Percentiles rank a stretch among this genome's conserved stretches.
These are phyloP conservation scores for Stachybotrys elegans DNA, from an alignment of 2,329 filamentous ascomycete species.

Conservation along the genomic window DNA sequence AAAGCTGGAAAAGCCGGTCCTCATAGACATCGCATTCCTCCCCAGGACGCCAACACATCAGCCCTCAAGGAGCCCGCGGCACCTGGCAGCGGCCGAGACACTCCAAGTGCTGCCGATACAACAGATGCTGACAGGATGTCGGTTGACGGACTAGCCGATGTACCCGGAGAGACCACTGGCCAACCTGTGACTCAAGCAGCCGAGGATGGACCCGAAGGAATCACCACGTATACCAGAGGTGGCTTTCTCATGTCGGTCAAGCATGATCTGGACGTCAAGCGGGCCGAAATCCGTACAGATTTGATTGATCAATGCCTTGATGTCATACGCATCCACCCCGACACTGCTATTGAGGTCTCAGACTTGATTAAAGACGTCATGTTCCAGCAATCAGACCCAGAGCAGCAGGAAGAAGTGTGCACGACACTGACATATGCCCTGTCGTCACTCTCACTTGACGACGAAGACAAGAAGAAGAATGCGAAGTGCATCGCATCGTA, in stretches of 20 bases:
- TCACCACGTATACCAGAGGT: too few relatives aligned
- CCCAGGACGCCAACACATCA: slow-evolving; percentile 45
- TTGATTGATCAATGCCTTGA: slow-evolving; percentile 88
- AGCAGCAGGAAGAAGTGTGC: slow-evolving; percentile 66
- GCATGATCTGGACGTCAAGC: slow-evolving; percentile 74
- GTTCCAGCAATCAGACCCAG: slow-evolving; percentile 50
- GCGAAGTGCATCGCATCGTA: slow-evolving; percentile 71
- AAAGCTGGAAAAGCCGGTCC: slow-evolving; percentile 50
- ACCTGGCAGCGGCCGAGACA: slow-evolving; percentile 15
- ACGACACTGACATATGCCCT: slow-evolving; percentile 80
- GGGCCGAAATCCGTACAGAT: slow-evolving; percentile 65
- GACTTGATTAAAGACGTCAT: slow-evolving; percentile 77
- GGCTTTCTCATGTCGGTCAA: too few relatives aligned
- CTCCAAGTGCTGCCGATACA: slow-evolving; percentile 14
- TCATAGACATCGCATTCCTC: slow-evolving; percentile 64
- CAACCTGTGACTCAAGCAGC: slow-evolving; percentile 20
- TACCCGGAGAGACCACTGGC: slow-evolving; percentile 21
- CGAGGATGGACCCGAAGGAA: background rate
- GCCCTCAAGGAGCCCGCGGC: slow-evolving; percentile 20
- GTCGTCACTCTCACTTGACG: slow-evolving; percentile 59
- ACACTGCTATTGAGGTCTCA: slow-evolving; percentile 84
- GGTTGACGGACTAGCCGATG: slow-evolving; percentile 25
- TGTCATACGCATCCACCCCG: slow-evolving; percentile 80
- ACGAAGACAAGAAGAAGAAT: slow-evolving; percentile 60
- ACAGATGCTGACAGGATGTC: slow-evolving; percentile 32